phyloP scores from a whole-genome alignment of 2,329 filamentous ascomycete genomes.

The Harringtonia lauricola region DNA sequence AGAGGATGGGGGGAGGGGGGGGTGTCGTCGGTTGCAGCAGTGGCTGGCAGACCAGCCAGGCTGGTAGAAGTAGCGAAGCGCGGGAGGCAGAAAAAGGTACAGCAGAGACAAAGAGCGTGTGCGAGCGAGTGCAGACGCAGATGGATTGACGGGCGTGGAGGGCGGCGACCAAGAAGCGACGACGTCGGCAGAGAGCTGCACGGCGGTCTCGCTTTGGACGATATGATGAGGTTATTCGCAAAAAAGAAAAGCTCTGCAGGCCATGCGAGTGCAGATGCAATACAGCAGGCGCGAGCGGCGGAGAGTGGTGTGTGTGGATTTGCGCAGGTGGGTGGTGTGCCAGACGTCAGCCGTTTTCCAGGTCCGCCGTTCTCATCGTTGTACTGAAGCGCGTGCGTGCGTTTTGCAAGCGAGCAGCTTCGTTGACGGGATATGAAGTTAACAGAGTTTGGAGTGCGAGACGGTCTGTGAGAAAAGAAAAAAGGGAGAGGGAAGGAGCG shows the following conservation, averaged over 20 bases:
- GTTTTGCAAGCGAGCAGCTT: background rate
- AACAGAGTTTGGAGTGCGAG: constrained; percentile 9
- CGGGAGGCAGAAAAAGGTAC: too few relatives aligned
- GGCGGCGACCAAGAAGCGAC: too few relatives aligned
- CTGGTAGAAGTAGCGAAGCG: too few relatives aligned
- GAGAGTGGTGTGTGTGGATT: background rate
- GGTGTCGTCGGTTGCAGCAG: background rate
- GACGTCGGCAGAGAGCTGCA: too few relatives aligned
- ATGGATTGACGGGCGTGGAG: background rate
- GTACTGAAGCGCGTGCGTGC: constrained; percentile 2
- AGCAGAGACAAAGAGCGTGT: too few relatives aligned
- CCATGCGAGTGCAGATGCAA: background rate
- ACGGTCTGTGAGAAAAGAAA: background rate
- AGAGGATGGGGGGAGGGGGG: too few relatives aligned
- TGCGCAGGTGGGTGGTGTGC: background rate
- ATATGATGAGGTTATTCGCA: constrained; percentile 7
- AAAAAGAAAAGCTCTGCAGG: constrained; percentile 2
- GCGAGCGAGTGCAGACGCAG: too few relatives aligned
- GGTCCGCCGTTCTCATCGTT: constrained; percentile 4
- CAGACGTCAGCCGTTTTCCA: constrained; percentile 3
- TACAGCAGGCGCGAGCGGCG: background rate
- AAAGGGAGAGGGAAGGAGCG: constrained; percentile 1
- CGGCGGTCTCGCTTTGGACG: constrained; percentile 2
- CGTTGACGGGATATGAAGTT: constrained; percentile 8
- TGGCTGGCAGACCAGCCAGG: too few relatives aligned